Evolutionary conservation across 2,329 filamentous ascomycete species (phyloP), one percentile per base, ranked within the genome.

Genomic region (Pseudocercospora eumusae): DNA sequence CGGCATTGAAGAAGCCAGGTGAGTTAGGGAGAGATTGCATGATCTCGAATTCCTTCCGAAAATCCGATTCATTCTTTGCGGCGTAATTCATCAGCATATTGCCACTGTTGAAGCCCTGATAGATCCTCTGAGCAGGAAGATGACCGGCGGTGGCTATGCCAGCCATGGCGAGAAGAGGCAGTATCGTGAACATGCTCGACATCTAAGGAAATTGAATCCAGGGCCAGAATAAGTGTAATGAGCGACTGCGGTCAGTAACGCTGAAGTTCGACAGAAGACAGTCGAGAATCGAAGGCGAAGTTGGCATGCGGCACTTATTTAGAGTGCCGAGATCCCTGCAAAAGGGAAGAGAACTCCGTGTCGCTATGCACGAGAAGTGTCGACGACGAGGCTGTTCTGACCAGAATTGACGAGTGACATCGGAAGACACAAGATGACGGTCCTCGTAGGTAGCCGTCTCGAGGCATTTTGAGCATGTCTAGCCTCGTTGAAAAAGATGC

Each of bases 1-100:
- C 88, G 63, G 84, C 87, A 69, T 79, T 89, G 80, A 89, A 91
- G 50, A 57, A 28, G 50, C 85, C 86, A 20, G 81, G 78, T 58
- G 87, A 86, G 40, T 86, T 86, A 23, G 81, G 79, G 15, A 92
- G 85, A 54, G 79, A 79, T 66, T 85, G 82, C 45, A 88, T 88
- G 3, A 83, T 79, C 66, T 81, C 84, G 82, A 90, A 90, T 76
- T 89, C 84, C 70, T 82, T 78, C 78, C 88, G 84, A 75, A 88
- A 92, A 73, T 86, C 18, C n/a, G 53, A 49, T 31, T 63, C 57
- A 36, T 53, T 56, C 21, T 63, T 63, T 1, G 61, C 45, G 6
- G 45, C 36, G 7, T 36, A 40, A 40, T 63, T 40, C 21, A 47
- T 56, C 13, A 63, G 44, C n/a, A 52, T 56, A 49, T 63, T 63